Percentiles rank a stretch among this genome's conserved stretches.
These are phyloP conservation scores for Serendipita sp. DNA, from an alignment of 768 basidiomycete genomes.

Conservation along the genomic window DNA sequence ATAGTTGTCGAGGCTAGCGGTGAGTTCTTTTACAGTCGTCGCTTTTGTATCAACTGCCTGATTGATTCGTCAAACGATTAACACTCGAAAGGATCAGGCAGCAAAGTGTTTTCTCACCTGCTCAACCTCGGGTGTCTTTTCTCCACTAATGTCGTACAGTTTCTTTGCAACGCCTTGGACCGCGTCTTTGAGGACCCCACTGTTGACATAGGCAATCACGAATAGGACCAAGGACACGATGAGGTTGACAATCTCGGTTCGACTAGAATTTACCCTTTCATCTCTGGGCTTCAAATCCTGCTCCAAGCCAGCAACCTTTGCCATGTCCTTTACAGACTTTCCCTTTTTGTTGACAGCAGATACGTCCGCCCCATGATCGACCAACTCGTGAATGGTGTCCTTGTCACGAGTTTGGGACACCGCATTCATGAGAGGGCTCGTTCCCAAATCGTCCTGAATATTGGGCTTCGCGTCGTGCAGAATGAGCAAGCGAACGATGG, in stretches of 20 bases:
- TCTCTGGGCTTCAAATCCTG: slow-evolving; percentile 7
- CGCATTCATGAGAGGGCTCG: slow-evolving; percentile 16
- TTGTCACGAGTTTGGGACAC: slow-evolving; percentile 13
- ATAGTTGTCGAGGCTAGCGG: slow-evolving; percentile 1
- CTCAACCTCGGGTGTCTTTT: too few relatives aligned
- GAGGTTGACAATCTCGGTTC: slow-evolving; percentile 14
- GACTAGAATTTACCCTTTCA: neutral
- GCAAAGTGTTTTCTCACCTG: too few relatives aligned
- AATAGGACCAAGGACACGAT: slow-evolving; percentile 14
- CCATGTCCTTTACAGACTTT: slow-evolving; percentile 11
- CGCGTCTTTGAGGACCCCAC: slow-evolving; percentile 12
- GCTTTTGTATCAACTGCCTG: too few relatives aligned
- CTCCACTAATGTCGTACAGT: neutral
- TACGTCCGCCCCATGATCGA: slow-evolving; percentile 14
- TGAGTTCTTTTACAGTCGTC: too few relatives aligned
- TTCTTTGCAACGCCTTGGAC: slow-evolving; percentile 7
- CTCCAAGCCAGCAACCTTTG: slow-evolving; percentile 7
- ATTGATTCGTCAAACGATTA: too few relatives aligned
- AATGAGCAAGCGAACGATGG: slow-evolving; percentile 16
- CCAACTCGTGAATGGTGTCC: slow-evolving; percentile 13
- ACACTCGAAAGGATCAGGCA: too few relatives aligned
- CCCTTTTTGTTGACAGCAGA: slow-evolving; percentile 11
- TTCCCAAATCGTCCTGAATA: neutral
- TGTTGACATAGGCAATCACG: slow-evolving; percentile 14
- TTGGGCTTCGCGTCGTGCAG: slow-evolving; percentile 14